A percentile compares a stretch with the other conserved stretches of the same genome.
phyloP scores from a whole-genome alignment of 768 basidiomycete species.

The Candolleomyces efflorescens region DNA sequence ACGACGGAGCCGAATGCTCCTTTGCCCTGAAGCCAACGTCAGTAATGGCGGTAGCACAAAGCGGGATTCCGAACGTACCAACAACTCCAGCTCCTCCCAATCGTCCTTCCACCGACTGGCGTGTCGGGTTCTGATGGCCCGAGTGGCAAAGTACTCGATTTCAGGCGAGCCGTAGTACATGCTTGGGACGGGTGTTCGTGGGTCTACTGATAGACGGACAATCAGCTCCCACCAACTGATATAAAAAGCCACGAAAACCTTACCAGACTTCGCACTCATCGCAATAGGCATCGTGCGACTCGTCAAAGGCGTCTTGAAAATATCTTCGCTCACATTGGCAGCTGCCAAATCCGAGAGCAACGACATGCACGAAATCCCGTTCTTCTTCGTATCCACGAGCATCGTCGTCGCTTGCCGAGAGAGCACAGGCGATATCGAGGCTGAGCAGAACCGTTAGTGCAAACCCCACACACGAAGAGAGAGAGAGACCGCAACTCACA shows the following conservation, averaged over 20 bases:
- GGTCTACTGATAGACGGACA: slow-evolving; percentile 23
- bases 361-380: slow-evolving; percentile 48
- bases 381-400: slow-evolving; percentile 58
- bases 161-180: slow-evolving; percentile 55
- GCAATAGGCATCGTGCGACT: slow-evolving; percentile 24
- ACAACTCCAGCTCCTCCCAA: slow-evolving; percentile 87
- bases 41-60: neutral
- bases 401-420: slow-evolving; percentile 53
- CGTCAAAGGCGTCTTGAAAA: slow-evolving; percentile 18
- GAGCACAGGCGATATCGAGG: slow-evolving; percentile 47
- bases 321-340: slow-evolving; percentile 1
- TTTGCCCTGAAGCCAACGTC: slow-evolving; percentile 52
- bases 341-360: slow-evolving; percentile 57
- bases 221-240: neutral
- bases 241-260: neutral
- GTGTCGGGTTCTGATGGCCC: slow-evolving; percentile 36
- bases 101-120: slow-evolving; percentile 88
- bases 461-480: no score
- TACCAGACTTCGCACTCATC: slow-evolving; percentile 17
- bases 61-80: slow-evolving; percentile 39
- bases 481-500: slow-evolving; percentile 40
- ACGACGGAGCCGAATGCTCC: slow-evolving; percentile 95
- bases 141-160: slow-evolving; percentile 48
- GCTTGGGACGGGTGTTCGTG: slow-evolving; percentile 48
- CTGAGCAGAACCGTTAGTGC: no score